Conservation (phyloP, 176 grass and related monocot genomes). For the Tillandsia fasciculata region DNA sequence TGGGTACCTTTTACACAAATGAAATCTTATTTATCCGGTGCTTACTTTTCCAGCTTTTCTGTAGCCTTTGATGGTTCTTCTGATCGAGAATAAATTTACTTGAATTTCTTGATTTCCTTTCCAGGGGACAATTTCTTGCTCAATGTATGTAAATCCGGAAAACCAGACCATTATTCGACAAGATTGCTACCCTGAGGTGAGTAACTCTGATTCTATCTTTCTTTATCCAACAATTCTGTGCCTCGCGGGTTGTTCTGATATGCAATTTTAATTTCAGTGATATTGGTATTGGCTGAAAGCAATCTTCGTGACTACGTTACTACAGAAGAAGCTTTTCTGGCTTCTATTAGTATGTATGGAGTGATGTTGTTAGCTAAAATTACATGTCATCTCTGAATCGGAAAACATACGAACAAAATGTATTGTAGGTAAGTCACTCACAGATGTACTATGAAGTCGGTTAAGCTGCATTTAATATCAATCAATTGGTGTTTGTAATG, state of each 20-base stretch:
- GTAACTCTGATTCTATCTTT: constrained; percentile 3
- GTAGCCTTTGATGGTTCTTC: not conserved
- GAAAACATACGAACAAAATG: no score
- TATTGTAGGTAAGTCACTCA: no score
- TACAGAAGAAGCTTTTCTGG: no score
- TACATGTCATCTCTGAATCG: no score
- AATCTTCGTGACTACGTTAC: no score
- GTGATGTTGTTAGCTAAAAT: no score
- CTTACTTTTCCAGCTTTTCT: not conserved
- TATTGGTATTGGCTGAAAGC: not conserved
- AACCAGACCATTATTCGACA: constrained; percentile 44
- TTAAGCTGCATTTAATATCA: no score
- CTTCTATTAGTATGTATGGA: no score
- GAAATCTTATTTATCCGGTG: constrained; percentile 12
- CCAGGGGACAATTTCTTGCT: constrained; percentile 45
- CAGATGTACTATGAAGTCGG: no score
- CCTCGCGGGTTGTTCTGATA: not conserved
- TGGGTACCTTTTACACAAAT: no score
- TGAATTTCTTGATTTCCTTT: constrained; percentile 4
- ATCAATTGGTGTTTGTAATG: no score
- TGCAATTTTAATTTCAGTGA: not conserved
- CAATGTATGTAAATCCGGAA: constrained; percentile 38
- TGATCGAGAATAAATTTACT: not conserved
- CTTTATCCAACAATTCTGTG: not conserved
- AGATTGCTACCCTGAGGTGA: constrained; percentile 57